Conservation (phyloP, 805 yeast genomes). For the Komagataella pseudopastoris region DNA sequence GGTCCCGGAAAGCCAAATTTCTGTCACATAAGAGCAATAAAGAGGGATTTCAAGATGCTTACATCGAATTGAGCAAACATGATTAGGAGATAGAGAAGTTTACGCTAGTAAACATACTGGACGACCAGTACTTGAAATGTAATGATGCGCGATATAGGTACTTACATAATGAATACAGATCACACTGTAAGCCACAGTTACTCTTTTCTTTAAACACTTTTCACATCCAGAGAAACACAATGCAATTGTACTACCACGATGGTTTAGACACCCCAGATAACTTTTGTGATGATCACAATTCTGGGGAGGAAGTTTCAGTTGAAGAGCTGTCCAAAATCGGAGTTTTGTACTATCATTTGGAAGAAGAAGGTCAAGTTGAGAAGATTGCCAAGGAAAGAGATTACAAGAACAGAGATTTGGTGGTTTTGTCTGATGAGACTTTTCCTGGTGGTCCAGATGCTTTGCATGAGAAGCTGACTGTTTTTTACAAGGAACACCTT, state of each 20-base stretch:
- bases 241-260: constrained; percentile 56
- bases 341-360: constrained; percentile 46
- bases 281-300: constrained; percentile 51
- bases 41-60: not conserved
- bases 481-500: constrained; percentile 72
- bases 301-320: constrained; percentile 43
- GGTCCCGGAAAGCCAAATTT: not conserved
- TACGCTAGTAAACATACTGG: not conserved
- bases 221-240: constrained; percentile 5
- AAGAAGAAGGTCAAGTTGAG: constrained; percentile 43
- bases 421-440: constrained; percentile 43
- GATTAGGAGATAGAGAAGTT: not conserved
- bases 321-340: constrained; percentile 47
- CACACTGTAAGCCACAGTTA: not conserved
- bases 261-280: constrained; percentile 39
- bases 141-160: not conserved
- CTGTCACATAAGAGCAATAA: not conserved
- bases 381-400: constrained; percentile 51
- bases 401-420: constrained; percentile 71
- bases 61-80: not conserved
- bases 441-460: constrained; percentile 50
- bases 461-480: constrained; percentile 49
- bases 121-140: not conserved
- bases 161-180: not conserved
- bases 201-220: not conserved